Percentiles rank a stretch among this genome's conserved stretches.
phyloP scores from a whole-genome alignment of 225 moss, liverwort and hornwort genomes.

The Thuidium tamariscinum region DNA sequence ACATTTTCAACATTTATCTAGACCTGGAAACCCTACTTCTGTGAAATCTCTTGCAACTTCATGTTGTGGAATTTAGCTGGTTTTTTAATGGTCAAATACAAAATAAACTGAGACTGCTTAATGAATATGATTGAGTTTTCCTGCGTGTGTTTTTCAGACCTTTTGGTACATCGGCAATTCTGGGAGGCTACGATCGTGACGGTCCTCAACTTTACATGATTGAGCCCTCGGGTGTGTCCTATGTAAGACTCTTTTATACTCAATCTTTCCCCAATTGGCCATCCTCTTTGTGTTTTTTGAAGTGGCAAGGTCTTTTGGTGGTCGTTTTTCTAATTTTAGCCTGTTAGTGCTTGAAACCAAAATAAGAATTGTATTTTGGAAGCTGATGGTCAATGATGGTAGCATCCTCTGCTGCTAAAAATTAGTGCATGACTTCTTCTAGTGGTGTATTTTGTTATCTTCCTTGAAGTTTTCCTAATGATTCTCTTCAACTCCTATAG shows the following conservation, averaged over 20 bases:
- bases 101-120: not conserved
- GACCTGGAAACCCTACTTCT: not conserved
- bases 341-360: not conserved
- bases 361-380: not conserved
- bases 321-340: not conserved
- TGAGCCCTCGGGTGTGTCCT: slow-evolving; percentile 86
- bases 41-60: not conserved
- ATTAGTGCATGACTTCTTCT: not conserved
- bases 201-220: slow-evolving; percentile 96
- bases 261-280: not conserved
- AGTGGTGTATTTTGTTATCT: not conserved
- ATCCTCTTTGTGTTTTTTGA: not conserved
- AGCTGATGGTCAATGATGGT: not conserved
- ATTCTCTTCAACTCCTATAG: not conserved
- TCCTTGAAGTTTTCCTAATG: not conserved
- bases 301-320: not conserved
- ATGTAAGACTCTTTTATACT: slow-evolving; percentile 22
- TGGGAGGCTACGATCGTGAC: slow-evolving; percentile 86
- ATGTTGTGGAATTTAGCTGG: not conserved
- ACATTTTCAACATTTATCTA: not conserved
- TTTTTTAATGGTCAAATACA: not conserved
- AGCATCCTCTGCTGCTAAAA: not conserved
- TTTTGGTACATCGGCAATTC: slow-evolving; percentile 71
- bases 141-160: slow-evolving; percentile 34
- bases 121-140: not conserved